A percentile compares a stretch with the other conserved stretches of the same genome.
These are phyloP conservation scores for Lagenaria siceraria DNA, from an alignment of 306 rosid genomes.

Conservation along the genomic window DNA sequence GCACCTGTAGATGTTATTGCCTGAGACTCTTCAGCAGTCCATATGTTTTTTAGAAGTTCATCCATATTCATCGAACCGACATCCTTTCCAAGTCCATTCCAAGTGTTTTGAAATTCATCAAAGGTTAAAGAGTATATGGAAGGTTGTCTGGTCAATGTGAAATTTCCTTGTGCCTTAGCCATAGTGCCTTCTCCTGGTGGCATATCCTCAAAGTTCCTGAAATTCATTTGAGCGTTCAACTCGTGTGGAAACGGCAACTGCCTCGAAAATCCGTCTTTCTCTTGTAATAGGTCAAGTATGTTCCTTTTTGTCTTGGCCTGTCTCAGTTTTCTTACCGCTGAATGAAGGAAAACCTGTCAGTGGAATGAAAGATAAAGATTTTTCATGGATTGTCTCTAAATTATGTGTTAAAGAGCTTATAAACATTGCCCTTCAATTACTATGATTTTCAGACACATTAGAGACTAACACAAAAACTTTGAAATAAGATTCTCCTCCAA, in stretches of 20 bases:
- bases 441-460: not conserved
- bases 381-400: not conserved
- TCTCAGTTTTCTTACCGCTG: not conserved
- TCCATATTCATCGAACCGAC: slow-evolving; percentile 99
- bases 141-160: slow-evolving; percentile 39
- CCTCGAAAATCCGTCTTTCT: slow-evolving; percentile 23
- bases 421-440: not conserved
- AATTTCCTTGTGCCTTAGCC: slow-evolving; percentile 31
- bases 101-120: slow-evolving; percentile 76
- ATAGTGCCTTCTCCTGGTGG: slow-evolving; percentile 25
- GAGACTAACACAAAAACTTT: not conserved
- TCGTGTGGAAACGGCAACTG: slow-evolving; percentile 15
- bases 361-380: not conserved
- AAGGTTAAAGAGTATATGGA: slow-evolving; percentile 76
- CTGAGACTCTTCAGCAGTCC: slow-evolving; percentile 88
- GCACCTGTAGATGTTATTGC: slow-evolving; percentile 23
- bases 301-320: not conserved
- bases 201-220: slow-evolving; percentile 40
- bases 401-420: not conserved
- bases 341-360: not conserved
- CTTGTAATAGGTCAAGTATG: not conserved
- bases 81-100: slow-evolving; percentile 74
- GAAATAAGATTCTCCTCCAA: not conserved
- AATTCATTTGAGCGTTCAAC: slow-evolving; percentile 57
- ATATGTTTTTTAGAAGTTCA: slow-evolving; percentile 76